Base-by-base conservation (phyloP, 2,329 filamentous ascomycete genomes). In the Setomelanomma holmii region DNA sequence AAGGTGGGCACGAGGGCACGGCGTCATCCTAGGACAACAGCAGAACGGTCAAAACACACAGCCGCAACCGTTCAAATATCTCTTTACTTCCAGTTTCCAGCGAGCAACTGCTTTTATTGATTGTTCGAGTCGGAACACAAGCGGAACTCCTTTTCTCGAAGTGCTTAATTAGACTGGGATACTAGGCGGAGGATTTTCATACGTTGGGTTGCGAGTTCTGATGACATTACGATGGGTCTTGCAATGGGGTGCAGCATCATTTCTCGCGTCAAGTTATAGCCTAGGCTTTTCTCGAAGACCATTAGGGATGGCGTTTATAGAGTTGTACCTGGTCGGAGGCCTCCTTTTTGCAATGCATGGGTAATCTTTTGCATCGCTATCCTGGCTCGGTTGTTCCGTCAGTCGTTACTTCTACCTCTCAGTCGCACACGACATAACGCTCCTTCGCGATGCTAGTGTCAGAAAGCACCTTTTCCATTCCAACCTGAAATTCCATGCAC, bases 261-360 rank as follows among this genome's bases (percentile, higher is more conserved):
- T n/a, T n/a, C n/a, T n/a, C n/a, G n/a, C n/a, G n/a, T n/a, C n/a
- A n/a, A n/a, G n/a, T n/a, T n/a, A n/a, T n/a, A n/a, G 21, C 27
- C 27, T 22, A 27, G 19, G 16, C 44, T 20, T 16, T 47, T 40
- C 36, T 40, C 19, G 24, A 58, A 61, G 56, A 61, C 46, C 49
- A 44, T 55, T 61, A 66, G 65, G 64, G 55, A 27, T 45, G 63
- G 66, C 57, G 66, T 69, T 64, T 22, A 61, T 69, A 71, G 68
- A 71, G 66, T 59, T 68, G 61, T 58, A 48, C 35, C 49, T 19
- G 41, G 22, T 45, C 40, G 45, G 19, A 19, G n/a, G 33, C 16
- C 41, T 43, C 16, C 16, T 43, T 34, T 17, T 22, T 41, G 39
- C 39, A 41, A 41, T 41, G 22, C 39, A 41, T 41, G 11, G 21